Evolutionary conservation across 306 rosid species (phyloP), one percentile per base, ranked within the genome.

Genomic region (Herpetospermum pedunculosum): DNA sequence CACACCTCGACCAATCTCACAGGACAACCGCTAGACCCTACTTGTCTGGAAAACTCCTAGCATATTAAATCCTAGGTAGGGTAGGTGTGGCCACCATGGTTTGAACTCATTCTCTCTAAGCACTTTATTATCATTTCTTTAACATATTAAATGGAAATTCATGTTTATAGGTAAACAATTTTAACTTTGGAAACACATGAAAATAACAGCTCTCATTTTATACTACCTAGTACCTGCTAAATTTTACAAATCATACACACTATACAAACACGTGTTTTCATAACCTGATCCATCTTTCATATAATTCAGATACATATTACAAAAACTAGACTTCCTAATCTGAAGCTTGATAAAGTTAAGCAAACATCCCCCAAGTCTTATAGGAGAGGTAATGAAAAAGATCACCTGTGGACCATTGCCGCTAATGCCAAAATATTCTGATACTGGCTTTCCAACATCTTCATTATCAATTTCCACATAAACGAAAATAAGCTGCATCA

Each of bases 381-480:
- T 4, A 41, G 6, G 16, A 21, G 8, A 26, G 12, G 46, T 40
- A 74, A 53, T 40, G 73, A 78, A 84, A 78, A 81, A 16, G 32
- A 60, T 68, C 86, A 89, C 99, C 82, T 84, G 67, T 74, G 97
- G 96, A 82, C 46, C 91, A 85, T 82, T 82, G 49, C 97, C 87
- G 44, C 80, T 83, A 76, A 95, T 52, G 77, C 99, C 99, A 80
- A 95, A 95, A 85, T 95, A 89, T 10, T 89, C 97, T 77, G 97
- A 82, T 76, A 89, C 96, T 59, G 97, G 92, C 87, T 82, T 89
- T 77, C 99, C 97, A 67, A 84, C 86, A 75, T 91, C 99, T 84
- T 95, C 97, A 23, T 88, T 84, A 85, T 95, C 97, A 79, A 79
- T 78, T 79, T 91, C 88, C 77, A 95, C 96, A 52, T 74, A 80